Conservation (phyloP, 768 basidiomycete species). For the Suillus brevipes region DNA sequence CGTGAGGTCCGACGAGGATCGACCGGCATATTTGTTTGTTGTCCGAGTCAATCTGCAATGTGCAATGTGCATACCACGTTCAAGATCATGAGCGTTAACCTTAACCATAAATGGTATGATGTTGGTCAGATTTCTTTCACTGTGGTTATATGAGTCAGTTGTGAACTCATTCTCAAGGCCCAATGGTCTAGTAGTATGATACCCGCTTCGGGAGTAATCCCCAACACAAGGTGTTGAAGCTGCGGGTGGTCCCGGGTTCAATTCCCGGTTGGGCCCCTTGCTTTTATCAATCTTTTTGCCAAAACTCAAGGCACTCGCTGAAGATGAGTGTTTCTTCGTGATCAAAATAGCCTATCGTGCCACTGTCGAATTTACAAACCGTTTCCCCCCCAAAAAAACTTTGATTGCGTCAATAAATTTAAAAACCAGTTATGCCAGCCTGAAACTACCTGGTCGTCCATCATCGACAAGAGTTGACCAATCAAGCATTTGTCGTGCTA, state of each 20-base stretch:
- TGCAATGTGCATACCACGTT: no score
- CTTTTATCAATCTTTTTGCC: neutral
- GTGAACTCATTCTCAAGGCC: slow-evolving; percentile 25
- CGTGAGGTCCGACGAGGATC: no score
- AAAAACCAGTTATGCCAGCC: neutral
- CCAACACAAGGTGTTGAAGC: slow-evolving; percentile 16
- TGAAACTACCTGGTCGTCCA: neutral
- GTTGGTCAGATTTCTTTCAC: neutral
- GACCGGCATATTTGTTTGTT: no score
- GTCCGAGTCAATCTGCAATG: no score
- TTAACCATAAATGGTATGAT: no score
- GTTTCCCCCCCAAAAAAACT: neutral
- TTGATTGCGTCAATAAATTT: neutral
- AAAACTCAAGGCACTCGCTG: neutral
- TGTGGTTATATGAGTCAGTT: neutral
- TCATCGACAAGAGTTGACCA: neutral
- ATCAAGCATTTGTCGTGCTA: neutral
- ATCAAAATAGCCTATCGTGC: neutral
- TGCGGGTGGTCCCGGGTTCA: slow-evolving; percentile 64
- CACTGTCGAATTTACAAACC: neutral
- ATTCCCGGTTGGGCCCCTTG: slow-evolving; percentile 54
- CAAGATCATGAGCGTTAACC: no score
- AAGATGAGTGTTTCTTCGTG: neutral
- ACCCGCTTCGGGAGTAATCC: slow-evolving; percentile 45
- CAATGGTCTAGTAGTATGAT: slow-evolving; percentile 58